Conservation (phyloP, 2,329 filamentous ascomycete species). For the Talaromyces sp. region DNA sequence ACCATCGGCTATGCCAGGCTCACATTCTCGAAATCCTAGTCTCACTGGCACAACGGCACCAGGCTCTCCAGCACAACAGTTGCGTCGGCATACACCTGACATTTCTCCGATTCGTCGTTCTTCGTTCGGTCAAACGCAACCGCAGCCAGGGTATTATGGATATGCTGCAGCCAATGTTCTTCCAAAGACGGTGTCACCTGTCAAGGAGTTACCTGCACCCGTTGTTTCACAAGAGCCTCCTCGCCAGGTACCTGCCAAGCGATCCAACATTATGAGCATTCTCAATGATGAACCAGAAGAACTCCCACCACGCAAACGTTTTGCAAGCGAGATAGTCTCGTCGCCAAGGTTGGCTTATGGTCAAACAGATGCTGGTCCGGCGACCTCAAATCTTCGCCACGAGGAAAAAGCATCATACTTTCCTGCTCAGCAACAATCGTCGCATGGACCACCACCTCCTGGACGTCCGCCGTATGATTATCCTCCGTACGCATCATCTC, state of each 20-base stretch:
- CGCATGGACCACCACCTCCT: constrained; percentile 18
- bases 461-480: constrained; percentile 29
- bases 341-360: constrained; percentile 16
- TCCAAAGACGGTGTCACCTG: constrained; percentile 33
- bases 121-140: constrained; percentile 30
- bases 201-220: constrained; percentile 37
- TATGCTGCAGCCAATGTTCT: constrained; percentile 24
- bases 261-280: constrained; percentile 50
- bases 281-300: constrained; percentile 49
- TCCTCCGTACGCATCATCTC: constrained; percentile 29
- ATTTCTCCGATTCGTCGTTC: constrained; percentile 36
- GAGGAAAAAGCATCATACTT: constrained; percentile 30
- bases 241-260: constrained; percentile 45
- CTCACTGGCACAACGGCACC: constrained; percentile 30
- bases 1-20: constrained; percentile 26
- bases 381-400: constrained; percentile 19
- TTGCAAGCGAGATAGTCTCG: constrained; percentile 37
- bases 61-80: constrained; percentile 31
- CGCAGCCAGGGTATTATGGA: constrained; percentile 27
- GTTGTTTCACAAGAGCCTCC: constrained; percentile 35
- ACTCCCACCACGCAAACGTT: constrained; percentile 45
- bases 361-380: constrained; percentile 20
- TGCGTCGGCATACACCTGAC: constrained; percentile 33
- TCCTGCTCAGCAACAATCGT: constrained; percentile 27
- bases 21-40: constrained; percentile 38